These are phyloP conservation scores for Hypomontagnella monticulosa DNA, from an alignment of 495 filamentous ascomycete genomes.

Conservation along the genomic window DNA sequence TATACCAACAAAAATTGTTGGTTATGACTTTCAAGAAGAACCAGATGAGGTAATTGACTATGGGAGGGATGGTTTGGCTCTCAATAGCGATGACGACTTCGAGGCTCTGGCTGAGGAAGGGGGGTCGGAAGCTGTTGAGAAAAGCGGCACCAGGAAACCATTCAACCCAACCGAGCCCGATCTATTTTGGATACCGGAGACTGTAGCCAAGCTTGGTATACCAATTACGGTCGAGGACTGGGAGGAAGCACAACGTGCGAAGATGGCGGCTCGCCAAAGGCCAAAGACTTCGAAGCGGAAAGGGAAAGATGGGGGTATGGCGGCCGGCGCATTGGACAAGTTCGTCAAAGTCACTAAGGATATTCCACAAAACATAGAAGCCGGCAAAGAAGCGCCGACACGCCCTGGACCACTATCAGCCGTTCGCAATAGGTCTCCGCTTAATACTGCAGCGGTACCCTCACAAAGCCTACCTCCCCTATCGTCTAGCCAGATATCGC, in stretches of 20 bases:
- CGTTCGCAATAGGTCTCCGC: slow-evolving; percentile 2
- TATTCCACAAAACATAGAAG: slow-evolving; percentile 5
- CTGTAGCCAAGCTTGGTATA: slow-evolving; percentile 72
- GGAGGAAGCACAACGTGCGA: slow-evolving; percentile 69
- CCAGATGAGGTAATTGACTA: slow-evolving; percentile 65
- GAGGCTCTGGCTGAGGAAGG: slow-evolving; percentile 62
- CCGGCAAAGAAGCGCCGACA: slow-evolving; percentile 7
- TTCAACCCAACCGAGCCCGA: slow-evolving; percentile 76
- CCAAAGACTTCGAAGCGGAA: slow-evolving; percentile 44
- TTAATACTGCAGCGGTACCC: neutral
- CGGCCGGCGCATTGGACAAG: slow-evolving; percentile 46
- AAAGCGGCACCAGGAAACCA: slow-evolving; percentile 58
- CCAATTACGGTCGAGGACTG: slow-evolving; percentile 80
- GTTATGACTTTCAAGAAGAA: slow-evolving; percentile 75
- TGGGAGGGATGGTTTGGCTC: slow-evolving; percentile 58
- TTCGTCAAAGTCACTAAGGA: slow-evolving; percentile 54
- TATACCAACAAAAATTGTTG: slow-evolving; percentile 78
- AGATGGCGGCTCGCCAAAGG: slow-evolving; percentile 43
- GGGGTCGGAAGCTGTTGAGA: slow-evolving; percentile 32
- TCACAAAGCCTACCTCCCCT: slow-evolving; percentile 9
- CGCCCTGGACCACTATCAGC: slow-evolving; percentile 5
- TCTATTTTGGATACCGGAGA: slow-evolving; percentile 78
- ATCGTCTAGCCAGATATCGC: slow-evolving; percentile 17
- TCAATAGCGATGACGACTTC: slow-evolving; percentile 64
- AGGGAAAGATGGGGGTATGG: slow-evolving; percentile 41